phyloP scores from a whole-genome alignment of 306 rosid genomes.

The Gastrolobium villosum region DNA sequence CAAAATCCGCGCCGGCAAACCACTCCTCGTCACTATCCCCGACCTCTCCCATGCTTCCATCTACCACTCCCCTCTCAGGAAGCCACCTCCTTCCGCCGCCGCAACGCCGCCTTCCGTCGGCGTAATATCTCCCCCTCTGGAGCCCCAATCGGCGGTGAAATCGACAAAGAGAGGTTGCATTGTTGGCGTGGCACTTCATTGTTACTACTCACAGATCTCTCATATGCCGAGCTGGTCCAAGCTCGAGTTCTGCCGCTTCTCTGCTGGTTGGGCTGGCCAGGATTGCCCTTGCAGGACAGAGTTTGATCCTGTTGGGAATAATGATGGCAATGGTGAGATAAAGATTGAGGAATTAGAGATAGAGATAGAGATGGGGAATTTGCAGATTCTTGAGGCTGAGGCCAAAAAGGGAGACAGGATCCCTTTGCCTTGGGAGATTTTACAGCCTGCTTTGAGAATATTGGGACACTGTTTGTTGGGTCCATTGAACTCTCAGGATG shows the following conservation, averaged over 20 bases:
- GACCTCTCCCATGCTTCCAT: constrained; percentile 93
- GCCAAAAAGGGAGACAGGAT: constrained; percentile 64
- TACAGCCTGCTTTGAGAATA: constrained; percentile 86
- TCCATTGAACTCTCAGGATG: constrained; percentile 81
- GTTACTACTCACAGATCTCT: constrained; percentile 89
- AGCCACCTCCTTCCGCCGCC: constrained; percentile 5
- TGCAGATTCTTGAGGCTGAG: constrained; percentile 57
- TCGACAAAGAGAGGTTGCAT: constrained; percentile 89
- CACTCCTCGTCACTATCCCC: constrained; percentile 78
- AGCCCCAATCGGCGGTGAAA: constrained; percentile 86
- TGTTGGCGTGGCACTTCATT: constrained; percentile 84
- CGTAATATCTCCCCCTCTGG: constrained; percentile 76
- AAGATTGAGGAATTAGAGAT: constrained; percentile 57
- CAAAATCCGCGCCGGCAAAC: constrained; percentile 83
- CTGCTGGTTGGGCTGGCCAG: constrained; percentile 86
- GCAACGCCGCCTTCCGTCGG: constrained; percentile 58
- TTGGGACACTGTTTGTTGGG: constrained; percentile 92
- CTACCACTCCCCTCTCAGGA: constrained; percentile 72
- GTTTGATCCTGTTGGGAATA: constrained; percentile 51
- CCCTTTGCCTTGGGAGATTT: constrained; percentile 96
- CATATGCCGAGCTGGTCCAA: constrained; percentile 98
- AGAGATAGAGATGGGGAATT: constrained; percentile 55
- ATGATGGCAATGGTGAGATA: background rate
- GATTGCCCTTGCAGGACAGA: constrained; percentile 75
- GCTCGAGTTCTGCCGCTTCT: constrained; percentile 76